phyloP scores from a whole-genome alignment of 2,329 filamentous ascomycete genomes.

The Alternaria alternata region DNA sequence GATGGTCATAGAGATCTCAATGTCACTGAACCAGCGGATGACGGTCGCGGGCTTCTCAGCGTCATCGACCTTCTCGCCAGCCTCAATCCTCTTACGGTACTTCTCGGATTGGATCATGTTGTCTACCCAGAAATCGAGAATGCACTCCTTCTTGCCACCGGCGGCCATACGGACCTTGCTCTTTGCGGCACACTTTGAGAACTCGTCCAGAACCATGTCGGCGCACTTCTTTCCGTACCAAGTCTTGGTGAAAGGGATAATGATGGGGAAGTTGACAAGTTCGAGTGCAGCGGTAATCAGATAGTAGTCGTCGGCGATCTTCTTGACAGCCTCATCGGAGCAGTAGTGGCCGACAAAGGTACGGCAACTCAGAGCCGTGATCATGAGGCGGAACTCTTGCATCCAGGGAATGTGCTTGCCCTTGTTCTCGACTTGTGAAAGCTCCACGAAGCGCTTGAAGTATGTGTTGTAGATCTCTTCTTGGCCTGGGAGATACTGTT shows the following conservation, averaged over 20 bases:
- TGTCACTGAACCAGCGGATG: slow-evolving; percentile 86
- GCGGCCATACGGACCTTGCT: slow-evolving; percentile 90
- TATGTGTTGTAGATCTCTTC: slow-evolving; percentile 91
- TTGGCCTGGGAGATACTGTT: slow-evolving; percentile 87
- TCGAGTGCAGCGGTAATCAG: slow-evolving; percentile 94
- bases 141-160: slow-evolving; percentile 86
- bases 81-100: slow-evolving; percentile 80
- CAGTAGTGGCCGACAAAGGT: slow-evolving; percentile 99
- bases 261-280: slow-evolving; percentile 88
- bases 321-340: slow-evolving; percentile 86
- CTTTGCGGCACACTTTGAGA: slow-evolving; percentile 90
- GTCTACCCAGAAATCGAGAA: slow-evolving; percentile 90
- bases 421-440: slow-evolving; percentile 72
- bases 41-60: slow-evolving; percentile 83
- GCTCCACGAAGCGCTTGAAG: slow-evolving; percentile 78
- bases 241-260: slow-evolving; percentile 91
- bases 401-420: slow-evolving; percentile 87
- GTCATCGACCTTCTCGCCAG: slow-evolving; percentile 66
- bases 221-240: slow-evolving; percentile 98
- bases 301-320: slow-evolving; percentile 96
- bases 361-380: slow-evolving; percentile 92
- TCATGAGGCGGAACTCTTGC: slow-evolving; percentile 89
- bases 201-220: slow-evolving; percentile 89
- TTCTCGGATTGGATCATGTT: slow-evolving; percentile 83
- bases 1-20: slow-evolving; percentile 90